A percentile compares a stretch with the other conserved stretches of the same genome.
Evolutionary conservation across 1,284 basidiomycete species (phyloP).

Genomic region (Baeospora myosura): DNA sequence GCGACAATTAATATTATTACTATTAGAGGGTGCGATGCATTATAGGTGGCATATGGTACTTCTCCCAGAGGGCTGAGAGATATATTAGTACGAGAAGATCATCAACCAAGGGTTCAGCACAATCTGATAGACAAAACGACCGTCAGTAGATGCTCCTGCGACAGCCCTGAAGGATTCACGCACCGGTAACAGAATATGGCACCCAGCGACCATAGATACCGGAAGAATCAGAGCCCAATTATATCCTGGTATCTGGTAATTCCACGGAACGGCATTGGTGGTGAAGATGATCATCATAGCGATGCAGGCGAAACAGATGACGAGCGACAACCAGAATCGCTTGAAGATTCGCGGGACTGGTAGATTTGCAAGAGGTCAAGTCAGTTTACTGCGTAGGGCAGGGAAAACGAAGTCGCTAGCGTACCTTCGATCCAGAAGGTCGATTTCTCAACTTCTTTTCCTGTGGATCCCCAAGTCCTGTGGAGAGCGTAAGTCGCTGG

Average conservation of each 20-base stretch:
- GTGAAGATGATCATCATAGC: constrained; percentile 52
- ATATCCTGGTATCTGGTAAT: constrained; percentile 53
- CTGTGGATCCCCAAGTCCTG: constrained; percentile 65
- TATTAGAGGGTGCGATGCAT: no score
- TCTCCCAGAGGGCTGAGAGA: neutral
- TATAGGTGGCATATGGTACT: no score
- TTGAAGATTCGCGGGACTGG: constrained; percentile 66
- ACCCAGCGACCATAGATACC: constrained; percentile 42
- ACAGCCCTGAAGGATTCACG: constrained; percentile 16
- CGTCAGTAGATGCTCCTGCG: neutral
- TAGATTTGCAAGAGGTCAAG: neutral
- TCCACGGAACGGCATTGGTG: constrained; percentile 39
- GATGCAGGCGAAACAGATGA: constrained; percentile 41
- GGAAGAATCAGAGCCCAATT: constrained; percentile 70
- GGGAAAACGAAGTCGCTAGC: neutral
- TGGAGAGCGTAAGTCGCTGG: neutral
- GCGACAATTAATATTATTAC: no score
- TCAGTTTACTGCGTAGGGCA: neutral
- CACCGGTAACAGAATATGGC: constrained; percentile 67
- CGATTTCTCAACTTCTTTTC: constrained; percentile 76
- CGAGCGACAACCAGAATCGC: constrained; percentile 61
- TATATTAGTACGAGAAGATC: constrained; percentile 56
- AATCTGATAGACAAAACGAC: constrained; percentile 34
- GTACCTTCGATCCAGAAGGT: constrained; percentile 80
- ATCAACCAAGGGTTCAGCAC: constrained; percentile 68